Evolutionary conservation across 352 stramenopile species (phyloP).

Genomic region (Phytophthora cactorum): DNA sequence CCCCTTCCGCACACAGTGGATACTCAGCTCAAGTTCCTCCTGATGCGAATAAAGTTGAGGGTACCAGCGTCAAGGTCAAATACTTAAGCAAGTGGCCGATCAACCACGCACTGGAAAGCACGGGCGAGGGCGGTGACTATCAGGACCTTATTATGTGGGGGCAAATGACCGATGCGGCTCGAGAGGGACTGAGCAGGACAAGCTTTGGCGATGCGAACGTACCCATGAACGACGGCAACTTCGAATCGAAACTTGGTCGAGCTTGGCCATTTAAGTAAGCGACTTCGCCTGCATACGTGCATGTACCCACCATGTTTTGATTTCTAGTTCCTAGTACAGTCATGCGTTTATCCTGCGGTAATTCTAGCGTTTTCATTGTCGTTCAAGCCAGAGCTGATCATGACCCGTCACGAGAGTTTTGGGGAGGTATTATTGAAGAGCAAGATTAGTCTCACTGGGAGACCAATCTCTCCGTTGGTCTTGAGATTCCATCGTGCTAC

Average conservation of each 20-base stretch:
- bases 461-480: too few species aligned
- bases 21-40: conserved; percentile 9
- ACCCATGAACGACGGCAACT: conserved; percentile 13
- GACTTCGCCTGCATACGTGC: too few species aligned
- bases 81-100: conserved; percentile 8
- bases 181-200: neutral
- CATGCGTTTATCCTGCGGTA: too few species aligned
- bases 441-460: too few species aligned
- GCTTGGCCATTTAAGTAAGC: neutral
- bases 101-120: conserved; percentile 7
- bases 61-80: conserved; percentile 12
- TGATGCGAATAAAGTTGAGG: neutral
- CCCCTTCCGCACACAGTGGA: conserved; percentile 2
- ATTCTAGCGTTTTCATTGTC: too few species aligned
- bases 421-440: too few species aligned
- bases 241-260: conserved; percentile 4
- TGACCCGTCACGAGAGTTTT: too few species aligned
- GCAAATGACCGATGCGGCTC: conserved; percentile 3
- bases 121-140: neutral
- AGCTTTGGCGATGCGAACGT: conserved; percentile 8
- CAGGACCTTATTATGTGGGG: conserved; percentile 19
- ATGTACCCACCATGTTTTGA: too few species aligned
- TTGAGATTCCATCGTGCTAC: too few species aligned
- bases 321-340: too few species aligned
- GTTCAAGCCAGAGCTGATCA: too few species aligned